These are phyloP conservation scores for Solanum bulbocastanum DNA, from an alignment of 257 asterid genomes.

Conservation along the genomic window DNA sequence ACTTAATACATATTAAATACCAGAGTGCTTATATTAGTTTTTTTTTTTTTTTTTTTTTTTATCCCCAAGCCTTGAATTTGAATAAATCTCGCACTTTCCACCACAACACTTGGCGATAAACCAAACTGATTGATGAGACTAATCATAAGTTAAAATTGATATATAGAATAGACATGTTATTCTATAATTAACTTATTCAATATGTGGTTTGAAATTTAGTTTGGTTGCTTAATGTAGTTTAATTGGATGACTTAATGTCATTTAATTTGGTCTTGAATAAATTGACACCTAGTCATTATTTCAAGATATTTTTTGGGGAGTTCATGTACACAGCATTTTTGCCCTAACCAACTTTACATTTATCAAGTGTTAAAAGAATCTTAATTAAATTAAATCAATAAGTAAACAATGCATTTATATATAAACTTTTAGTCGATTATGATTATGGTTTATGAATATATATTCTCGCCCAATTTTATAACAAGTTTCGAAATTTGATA, in stretches of 20 bases:
- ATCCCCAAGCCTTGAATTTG: neutral
- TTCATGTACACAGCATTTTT: neutral
- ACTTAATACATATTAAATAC: rapidly evolving
- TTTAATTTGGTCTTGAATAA: neutral
- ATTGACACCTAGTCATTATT: neutral
- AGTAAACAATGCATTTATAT: neutral
- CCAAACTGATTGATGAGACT: neutral
- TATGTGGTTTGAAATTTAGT: neutral
- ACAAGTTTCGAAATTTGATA: too few species aligned
- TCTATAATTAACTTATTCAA: neutral
- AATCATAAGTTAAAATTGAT: neutral
- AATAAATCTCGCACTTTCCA: neutral
- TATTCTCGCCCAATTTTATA: too few species aligned
- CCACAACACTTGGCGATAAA: neutral
- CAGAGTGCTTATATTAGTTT: rapidly evolving
- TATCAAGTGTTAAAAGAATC: neutral
- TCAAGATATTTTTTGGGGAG: neutral
- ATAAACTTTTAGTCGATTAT: neutral
- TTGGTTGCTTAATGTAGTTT: neutral
- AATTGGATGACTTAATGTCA: neutral
- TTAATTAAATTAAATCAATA: neutral
- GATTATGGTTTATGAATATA: neutral
- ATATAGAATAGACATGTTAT: neutral
- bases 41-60: neutral
- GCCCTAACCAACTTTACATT: neutral